These are phyloP conservation scores for Cucumis hystrix DNA, from an alignment of 306 rosid species.

Conservation along the genomic window DNA sequence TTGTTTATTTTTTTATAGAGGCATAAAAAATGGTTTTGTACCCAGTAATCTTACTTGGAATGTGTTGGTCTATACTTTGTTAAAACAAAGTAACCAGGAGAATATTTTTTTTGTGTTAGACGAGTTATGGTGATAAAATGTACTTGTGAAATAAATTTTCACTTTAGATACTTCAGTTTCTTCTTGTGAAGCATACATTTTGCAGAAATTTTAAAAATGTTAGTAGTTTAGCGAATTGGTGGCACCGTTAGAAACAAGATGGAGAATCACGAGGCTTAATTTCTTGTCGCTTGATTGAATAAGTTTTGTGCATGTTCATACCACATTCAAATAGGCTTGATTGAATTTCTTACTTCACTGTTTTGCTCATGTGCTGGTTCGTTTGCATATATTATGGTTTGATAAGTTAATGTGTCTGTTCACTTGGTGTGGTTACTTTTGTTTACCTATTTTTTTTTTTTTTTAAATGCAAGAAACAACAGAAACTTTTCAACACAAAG, in stretches of 20 bases:
- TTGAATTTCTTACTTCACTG: neutral
- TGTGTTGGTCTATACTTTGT: slow-evolving; percentile 40
- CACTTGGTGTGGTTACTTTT: neutral
- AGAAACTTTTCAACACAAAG: neutral
- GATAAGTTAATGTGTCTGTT: neutral
- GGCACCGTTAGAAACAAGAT: neutral
- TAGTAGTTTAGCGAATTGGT: neutral
- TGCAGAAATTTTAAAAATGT: neutral
- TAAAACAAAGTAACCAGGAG: slow-evolving; percentile 22
- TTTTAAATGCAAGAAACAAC: neutral
- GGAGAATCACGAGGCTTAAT: neutral
- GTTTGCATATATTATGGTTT: neutral
- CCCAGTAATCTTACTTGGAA: slow-evolving; percentile 74
- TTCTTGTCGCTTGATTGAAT: neutral
- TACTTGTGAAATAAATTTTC: neutral
- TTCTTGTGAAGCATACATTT: neutral
- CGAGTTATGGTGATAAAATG: neutral
- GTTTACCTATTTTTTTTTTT: neutral
- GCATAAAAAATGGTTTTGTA: slow-evolving; percentile 50
- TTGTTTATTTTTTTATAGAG: slow-evolving; percentile 44
- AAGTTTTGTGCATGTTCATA: neutral
- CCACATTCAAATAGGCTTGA: neutral
- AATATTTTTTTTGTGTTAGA: neutral
- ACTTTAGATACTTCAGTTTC: neutral
- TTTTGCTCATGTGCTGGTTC: neutral